Base-by-base conservation (phyloP, 202 grass and related monocot species). In the Musa balbisiana region DNA sequence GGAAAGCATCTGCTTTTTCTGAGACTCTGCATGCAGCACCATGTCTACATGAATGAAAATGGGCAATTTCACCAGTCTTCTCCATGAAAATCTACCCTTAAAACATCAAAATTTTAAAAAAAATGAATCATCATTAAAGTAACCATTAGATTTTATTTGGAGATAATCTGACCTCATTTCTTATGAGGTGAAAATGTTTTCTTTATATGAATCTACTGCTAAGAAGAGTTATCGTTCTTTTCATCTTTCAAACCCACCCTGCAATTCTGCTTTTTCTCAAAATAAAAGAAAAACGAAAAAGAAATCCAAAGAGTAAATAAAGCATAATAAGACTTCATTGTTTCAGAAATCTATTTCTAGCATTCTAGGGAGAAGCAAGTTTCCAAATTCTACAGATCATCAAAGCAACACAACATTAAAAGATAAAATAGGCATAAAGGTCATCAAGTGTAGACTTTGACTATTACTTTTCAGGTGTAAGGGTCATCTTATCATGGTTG, bases 391-490 rank as follows among this genome's bases (percentile, higher is more conserved):
- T 59, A 59, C 15, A 59, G 3, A 19, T 0, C 55, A 59, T 59
- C 29, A 15, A 59, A 19, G 55, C 0, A 59, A 59, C 16, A 5
- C 14, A 33, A 19, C 55, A 59, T n/a, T 33, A 33, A 3, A 59
- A 59, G n/a, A 59, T 17, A 59, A 11, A 59, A 6, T 19, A 59
- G 2, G 16, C 14, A 59, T 59, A 33, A 19, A 19, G 55, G 29
- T 33, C 29, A 33, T 8, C 16, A 5, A n/a, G 8, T 59, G 14
- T 69, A 51, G 33, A 51, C 11, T 51, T 29, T 51, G 11, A 12
- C 49, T 8, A 73, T 24, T 95, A 99, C 95, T 84, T 99, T 89
- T 99, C 95, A 76, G 89, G 74, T 75, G 87, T 79, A 79, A 94
- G 80, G 84, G 82, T 92, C 71, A 94, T 95, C 79, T 79, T 80